phyloP scores from a whole-genome alignment of 2,329 filamentous ascomycete species.

The Emergomyces orientalis region DNA sequence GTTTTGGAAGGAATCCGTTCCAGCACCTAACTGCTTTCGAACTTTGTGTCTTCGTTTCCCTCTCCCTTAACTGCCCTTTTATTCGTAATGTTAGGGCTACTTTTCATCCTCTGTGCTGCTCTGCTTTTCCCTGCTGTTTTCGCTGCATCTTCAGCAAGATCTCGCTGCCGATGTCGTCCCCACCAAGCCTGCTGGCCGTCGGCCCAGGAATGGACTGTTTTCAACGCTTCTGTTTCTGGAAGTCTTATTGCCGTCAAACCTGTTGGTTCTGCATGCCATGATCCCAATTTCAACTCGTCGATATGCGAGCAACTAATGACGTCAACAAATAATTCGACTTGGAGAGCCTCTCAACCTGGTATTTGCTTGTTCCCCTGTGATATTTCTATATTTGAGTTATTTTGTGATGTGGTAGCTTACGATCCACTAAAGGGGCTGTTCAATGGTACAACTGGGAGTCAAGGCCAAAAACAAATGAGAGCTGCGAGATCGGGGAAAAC shows the following conservation, averaged over 20 bases:
- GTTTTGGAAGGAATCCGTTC: neutral
- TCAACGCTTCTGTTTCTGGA: constrained; percentile 46
- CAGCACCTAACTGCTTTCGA: neutral
- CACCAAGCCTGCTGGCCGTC: constrained; percentile 49
- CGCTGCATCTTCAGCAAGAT: neutral
- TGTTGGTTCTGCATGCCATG: constrained; percentile 46
- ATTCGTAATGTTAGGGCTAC: neutral
- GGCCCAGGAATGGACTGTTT: constrained; percentile 36
- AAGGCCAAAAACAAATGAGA: constrained; percentile 29
- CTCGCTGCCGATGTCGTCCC: constrained; percentile 36
- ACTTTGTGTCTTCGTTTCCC: neutral
- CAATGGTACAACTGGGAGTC: constrained; percentile 35
- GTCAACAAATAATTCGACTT: constrained; percentile 23
- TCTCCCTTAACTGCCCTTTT: neutral
- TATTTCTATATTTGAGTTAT: neutral
- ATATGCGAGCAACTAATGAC: constrained; percentile 30
- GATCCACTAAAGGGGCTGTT: constrained; percentile 19
- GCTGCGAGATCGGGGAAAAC: constrained; percentile 17
- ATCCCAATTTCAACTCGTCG: constrained; percentile 37
- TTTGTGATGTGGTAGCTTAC: neutral
- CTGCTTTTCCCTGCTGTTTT: neutral
- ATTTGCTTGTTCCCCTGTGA: neutral
- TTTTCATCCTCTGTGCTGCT: neutral
- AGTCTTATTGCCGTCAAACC: constrained; percentile 46
- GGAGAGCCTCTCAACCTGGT: constrained; percentile 29